Conservation (phyloP, 2,329 filamentous ascomycete genomes). For the Knufia fluminis region DNA sequence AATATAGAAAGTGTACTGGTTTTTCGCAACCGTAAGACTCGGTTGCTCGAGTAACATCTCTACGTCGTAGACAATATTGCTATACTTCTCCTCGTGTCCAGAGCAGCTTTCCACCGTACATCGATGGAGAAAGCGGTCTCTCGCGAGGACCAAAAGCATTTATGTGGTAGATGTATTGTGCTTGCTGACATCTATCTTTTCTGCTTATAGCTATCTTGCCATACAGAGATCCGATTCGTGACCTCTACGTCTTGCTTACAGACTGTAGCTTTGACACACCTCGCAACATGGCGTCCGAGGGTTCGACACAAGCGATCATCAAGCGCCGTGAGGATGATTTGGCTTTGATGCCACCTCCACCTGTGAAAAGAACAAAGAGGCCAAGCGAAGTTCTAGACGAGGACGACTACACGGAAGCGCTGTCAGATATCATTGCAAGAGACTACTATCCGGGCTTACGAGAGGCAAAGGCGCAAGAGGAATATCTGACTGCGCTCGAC, state of each 20-base stretch:
- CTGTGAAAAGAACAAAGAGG: conserved; percentile 80
- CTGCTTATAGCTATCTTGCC: neutral
- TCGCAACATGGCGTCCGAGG: neutral
- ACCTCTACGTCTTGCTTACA: neutral
- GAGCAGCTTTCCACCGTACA: too few relatives aligned
- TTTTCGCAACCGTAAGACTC: too few relatives aligned
- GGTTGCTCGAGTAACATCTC: too few relatives aligned
- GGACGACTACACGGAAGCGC: conserved; percentile 79
- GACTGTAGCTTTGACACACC: neutral
- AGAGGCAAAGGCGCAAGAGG: conserved; percentile 77
- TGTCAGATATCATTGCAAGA: conserved; percentile 89
- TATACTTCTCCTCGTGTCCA: too few relatives aligned
- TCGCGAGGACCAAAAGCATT: too few relatives aligned
- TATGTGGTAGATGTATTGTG: too few relatives aligned
- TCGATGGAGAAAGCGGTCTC: too few relatives aligned
- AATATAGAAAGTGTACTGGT: too few relatives aligned
- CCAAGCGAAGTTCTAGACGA: conserved; percentile 84
- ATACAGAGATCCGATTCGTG: too few relatives aligned
- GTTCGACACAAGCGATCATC: conserved; percentile 6
- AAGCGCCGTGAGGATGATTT: conserved; percentile 13
- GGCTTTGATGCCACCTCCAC: conserved; percentile 82
- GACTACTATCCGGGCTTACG: conserved; percentile 93
- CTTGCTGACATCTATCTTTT: neutral
- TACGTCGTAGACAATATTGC: too few relatives aligned
- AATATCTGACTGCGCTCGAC: conserved; percentile 84